phyloP scores from a whole-genome alignment of 495 filamentous ascomycete genomes.

The Trichoderma reesei region DNA sequence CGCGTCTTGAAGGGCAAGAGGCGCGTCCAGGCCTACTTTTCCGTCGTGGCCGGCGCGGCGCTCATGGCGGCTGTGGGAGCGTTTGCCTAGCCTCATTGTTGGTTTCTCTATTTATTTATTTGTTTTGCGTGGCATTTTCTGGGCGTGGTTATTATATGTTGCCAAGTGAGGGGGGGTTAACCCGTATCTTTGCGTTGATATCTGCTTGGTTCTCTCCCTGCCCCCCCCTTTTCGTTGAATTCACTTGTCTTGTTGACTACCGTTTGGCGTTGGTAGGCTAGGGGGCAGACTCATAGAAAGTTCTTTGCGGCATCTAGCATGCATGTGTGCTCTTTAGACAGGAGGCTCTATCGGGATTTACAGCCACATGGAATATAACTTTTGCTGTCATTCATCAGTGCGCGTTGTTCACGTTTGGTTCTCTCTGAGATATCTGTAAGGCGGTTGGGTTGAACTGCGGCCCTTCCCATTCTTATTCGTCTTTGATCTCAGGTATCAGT shows the following conservation, averaged over 20 bases:
- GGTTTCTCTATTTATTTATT: neutral
- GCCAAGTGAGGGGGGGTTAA: neutral
- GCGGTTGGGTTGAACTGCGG: no score
- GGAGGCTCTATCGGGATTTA: no score
- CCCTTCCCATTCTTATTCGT: no score
- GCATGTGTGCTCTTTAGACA: no score
- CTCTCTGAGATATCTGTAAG: no score
- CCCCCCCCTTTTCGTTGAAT: neutral
- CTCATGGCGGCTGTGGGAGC: constrained; percentile 87
- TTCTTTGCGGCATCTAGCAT: no score
- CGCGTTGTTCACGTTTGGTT: no score
- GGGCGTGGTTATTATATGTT: neutral
- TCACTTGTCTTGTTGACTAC: neutral
- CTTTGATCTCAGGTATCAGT: no score
- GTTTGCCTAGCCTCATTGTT: constrained; percentile 49
- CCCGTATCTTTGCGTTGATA: no score
- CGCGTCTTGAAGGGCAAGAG: constrained; percentile 55
- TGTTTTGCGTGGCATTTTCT: neutral
- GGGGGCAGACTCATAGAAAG: neutral
- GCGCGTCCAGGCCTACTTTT: constrained; percentile 63
- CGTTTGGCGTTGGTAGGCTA: neutral
- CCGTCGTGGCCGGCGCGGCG: constrained; percentile 64
- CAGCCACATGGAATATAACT: no score
- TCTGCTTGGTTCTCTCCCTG: no score
- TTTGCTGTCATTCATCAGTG: no score